These are phyloP conservation scores for Xylaria sp. DNA, from an alignment of 2,329 filamentous ascomycete genomes.

Conservation along the genomic window DNA sequence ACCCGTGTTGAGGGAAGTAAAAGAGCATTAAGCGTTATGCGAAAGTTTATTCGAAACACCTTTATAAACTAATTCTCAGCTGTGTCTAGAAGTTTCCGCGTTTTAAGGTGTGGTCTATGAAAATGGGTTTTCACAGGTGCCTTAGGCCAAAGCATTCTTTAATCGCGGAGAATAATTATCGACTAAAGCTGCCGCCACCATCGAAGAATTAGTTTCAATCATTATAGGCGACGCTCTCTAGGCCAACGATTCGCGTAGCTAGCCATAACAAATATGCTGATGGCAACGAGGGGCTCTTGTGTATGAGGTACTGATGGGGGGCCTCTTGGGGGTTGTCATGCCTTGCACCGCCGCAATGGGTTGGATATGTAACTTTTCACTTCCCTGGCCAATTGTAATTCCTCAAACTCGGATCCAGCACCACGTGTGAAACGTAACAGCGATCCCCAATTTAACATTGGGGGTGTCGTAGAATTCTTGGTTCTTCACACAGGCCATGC, in stretches of 20 bases:
- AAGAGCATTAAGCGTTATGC: too few species aligned
- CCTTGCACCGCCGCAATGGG: background rate
- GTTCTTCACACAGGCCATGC: background rate
- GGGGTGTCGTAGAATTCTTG: background rate
- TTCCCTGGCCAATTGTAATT: background rate
- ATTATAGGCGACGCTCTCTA: background rate
- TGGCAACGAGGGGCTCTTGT: background rate
- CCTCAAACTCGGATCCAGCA: background rate
- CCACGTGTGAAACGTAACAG: background rate
- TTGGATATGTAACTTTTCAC: background rate
- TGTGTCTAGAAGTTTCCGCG: too few species aligned
- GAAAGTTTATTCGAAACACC: too few species aligned
- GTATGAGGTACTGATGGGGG: background rate
- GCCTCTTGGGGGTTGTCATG: background rate
- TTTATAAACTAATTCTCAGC: too few species aligned
- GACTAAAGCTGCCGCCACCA: background rate
- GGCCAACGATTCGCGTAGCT: background rate
- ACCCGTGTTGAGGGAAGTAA: too few species aligned
- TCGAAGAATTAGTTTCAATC: background rate
- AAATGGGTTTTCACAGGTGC: too few species aligned
- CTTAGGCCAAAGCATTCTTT: too few species aligned
- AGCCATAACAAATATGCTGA: background rate
- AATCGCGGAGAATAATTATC: background rate
- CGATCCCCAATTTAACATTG: background rate
- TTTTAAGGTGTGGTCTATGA: too few species aligned